These are phyloP conservation scores for Stemphylium vesicarium DNA, from an alignment of 2,329 filamentous ascomycete genomes.

Conservation along the genomic window DNA sequence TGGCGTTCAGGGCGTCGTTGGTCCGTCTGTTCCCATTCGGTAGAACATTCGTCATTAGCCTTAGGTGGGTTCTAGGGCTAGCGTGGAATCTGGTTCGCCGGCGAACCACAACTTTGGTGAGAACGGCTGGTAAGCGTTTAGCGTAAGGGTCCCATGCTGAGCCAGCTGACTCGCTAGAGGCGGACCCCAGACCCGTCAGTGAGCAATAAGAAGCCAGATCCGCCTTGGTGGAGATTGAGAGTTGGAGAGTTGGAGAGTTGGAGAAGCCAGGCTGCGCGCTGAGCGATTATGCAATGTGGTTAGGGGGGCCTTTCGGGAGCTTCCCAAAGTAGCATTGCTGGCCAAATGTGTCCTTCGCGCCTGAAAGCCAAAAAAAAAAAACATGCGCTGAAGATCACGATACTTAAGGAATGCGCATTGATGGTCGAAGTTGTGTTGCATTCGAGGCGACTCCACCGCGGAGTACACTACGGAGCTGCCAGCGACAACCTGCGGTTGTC, in stretches of 20 bases:
- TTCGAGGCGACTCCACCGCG: neutral
- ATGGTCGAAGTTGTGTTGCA: neutral
- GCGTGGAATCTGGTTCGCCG: constrained; percentile 1
- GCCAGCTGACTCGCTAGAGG: constrained; percentile 6
- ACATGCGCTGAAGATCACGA: neutral
- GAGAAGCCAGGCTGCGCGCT: neutral
- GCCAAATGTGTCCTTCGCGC: neutral
- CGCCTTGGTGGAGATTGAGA: neutral
- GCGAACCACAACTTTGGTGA: constrained; percentile 9
- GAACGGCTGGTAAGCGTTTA: constrained; percentile 4
- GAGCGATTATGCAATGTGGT: neutral
- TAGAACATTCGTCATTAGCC: neutral
- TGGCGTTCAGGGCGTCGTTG: constrained; percentile 1
- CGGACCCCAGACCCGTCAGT: neutral
- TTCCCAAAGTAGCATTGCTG: neutral
- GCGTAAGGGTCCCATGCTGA: neutral
- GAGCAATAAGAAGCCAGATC: neutral
- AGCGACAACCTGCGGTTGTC: neutral
- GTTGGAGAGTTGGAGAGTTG: constrained; percentile 1
- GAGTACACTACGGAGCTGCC: neutral
- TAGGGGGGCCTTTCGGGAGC: neutral
- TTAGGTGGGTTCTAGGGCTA: constrained; percentile 6
- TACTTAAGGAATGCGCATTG: neutral
- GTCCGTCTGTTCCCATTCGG: constrained; percentile 1
- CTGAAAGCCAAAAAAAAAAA: no score